Base-by-base conservation (phyloP, 1,284 basidiomycete genomes). In the Ustilago shanxiensis region DNA sequence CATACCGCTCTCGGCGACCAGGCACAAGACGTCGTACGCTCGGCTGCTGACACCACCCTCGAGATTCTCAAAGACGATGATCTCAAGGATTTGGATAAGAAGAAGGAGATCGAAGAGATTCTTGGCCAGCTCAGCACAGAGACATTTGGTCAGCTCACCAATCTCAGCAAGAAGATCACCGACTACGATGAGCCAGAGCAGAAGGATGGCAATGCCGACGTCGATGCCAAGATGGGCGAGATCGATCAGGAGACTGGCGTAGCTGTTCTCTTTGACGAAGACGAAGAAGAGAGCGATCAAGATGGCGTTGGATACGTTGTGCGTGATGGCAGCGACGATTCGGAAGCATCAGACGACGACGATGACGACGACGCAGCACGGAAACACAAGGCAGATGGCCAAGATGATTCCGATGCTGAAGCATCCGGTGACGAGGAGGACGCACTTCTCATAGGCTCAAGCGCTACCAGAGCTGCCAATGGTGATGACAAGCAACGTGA, bases 61-160 rank as follows among this genome's bases (percentile, higher is more conserved):
- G 95, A 97, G 87, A 90, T 91, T 4, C 89, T 99, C 81, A 99
- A 98, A 88, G 93, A 91, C 82, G 95, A 97, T 76, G 88, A 89
- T 71, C 86, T 95, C 88, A 97, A 95, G 87, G 96, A 99, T 86
- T 94, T 98, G 82, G 97, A 99, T 89, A 96, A 96, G 89, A 97
- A 98, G 88, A 93, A 92, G 87, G 95, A 98, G 83, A 90, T 96
- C 31, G 93, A 98, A 87, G 91, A 91, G 14, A 90, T 98, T 55
- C 85, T 96, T 3, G 91, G 93, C 0, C 74, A 89, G 0, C 85
- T 97, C 13, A 87, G 90, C 13, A 91, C 90, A 80, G 95, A 98
- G 73, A 85, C 88, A 3, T 99, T 98, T 86, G 90, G 92, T 16
- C 93, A 95, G 87, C 89, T 99, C 52, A 89, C 98, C 76, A 93